Base-by-base conservation (phyloP, 2,329 filamentous ascomycete species). In the Colletotrichum shisoi region DNA sequence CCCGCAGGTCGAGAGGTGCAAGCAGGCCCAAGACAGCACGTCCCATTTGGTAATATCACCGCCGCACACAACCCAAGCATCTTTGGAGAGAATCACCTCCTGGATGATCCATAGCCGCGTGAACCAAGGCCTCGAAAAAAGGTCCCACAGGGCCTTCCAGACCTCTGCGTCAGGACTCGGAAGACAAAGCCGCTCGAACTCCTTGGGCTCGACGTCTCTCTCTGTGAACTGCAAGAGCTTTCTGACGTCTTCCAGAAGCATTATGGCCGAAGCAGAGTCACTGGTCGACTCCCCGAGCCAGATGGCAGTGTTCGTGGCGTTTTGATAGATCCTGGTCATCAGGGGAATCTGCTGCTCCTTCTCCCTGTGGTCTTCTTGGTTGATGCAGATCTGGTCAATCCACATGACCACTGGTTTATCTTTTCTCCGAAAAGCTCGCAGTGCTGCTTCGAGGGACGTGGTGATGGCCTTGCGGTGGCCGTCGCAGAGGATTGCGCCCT, bases 221-320 rank as follows among this genome's bases (percentile, higher is more conserved):
- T 65, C 45, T 3, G 57, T 31, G 2, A 66, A 66, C 42, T 56
- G 56, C 9, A 64, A 15, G 9, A 51, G 62, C 5, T 45, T 21
- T 4, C 39, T 57, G 12, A 61, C 27, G 5, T 59, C 60, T 15
- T 64, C 48, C 3, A 65, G 17, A 4, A 65, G 34, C n/a, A 44
- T 65, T 0, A 73, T 40, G 0, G 72, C 70, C 8, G 74, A 73
- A 1, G 71, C 73, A 3, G 73, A 71, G 4, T 68, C 69, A 0
- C 70, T 64, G 1, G 70, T 62, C 0, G 68, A 66, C 3, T 73
- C 72, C 0, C 74, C 74, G 0, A 75, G 60, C 71, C 72, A 75
- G 1, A 68, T 60, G 4, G 40, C 45, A 0, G 65, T 61, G 3
- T 64, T 68, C 27, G 27, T 27, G 0, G 64, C 54, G 1, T 48